Conservation (phyloP, 139 green algal species). For the Zygnema circumcarinatum region DNA sequence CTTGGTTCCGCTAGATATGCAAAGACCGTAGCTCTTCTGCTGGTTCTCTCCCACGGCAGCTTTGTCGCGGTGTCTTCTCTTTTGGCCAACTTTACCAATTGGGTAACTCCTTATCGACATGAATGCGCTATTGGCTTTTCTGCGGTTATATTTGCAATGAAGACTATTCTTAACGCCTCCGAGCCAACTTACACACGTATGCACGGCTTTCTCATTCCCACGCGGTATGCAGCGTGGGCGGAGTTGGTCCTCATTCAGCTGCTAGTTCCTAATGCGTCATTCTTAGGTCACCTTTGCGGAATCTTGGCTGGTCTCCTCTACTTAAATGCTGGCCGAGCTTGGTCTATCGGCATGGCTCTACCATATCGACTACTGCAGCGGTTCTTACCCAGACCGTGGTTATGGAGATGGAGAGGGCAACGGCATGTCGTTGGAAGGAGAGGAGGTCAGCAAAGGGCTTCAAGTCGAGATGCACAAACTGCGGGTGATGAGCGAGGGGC, state of each 20-base stretch:
- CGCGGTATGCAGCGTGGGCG: constrained; percentile 51
- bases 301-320: constrained; percentile 52
- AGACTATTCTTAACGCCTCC: constrained; percentile 36
- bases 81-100: not conserved
- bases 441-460: not conserved
- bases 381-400: not conserved
- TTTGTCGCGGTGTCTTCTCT: constrained; percentile 32
- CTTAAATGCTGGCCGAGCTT: constrained; percentile 25
- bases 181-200: constrained; percentile 2
- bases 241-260: constrained; percentile 59
- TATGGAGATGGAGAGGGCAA: not conserved
- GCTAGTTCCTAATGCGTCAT: constrained; percentile 49
- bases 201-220: constrained; percentile 30
- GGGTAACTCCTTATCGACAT: constrained; percentile 27
- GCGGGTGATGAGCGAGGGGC: not conserved
- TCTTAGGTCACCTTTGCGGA: constrained; percentile 54
- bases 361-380: not conserved
- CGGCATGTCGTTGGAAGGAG: not conserved
- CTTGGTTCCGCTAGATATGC: constrained; percentile 36
- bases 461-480: not conserved
- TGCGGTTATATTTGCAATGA: constrained; percentile 55
- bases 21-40: constrained; percentile 1
- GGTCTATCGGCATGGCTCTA: not conserved
- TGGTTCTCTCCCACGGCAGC: constrained; percentile 42
- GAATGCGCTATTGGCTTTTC: constrained; percentile 59